Evolutionary conservation across 2,329 filamentous ascomycete species (phyloP), one percentile per base, ranked within the genome.

Genomic region (Corynespora cassiicola): DNA sequence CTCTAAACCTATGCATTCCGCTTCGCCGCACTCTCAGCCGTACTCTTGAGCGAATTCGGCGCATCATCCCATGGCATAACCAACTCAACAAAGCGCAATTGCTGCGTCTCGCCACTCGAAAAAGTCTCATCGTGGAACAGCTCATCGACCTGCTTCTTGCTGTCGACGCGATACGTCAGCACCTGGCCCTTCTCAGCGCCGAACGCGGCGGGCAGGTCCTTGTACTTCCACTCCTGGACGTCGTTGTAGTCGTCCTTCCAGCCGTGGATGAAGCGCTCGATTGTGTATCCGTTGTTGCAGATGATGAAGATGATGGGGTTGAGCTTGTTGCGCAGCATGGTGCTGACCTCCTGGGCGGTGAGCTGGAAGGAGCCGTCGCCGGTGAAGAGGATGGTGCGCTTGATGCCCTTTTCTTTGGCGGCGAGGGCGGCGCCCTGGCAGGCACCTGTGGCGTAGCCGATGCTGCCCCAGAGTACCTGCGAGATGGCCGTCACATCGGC

Each of bases 281-380:
- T 94, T 7, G 90, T 94, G 71, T 88, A 95, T 8, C 90, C 90
- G 25, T 91, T 82, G 65, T 95, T 95, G 76, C 87, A 90, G 52
- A 95, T 86, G 47, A 94, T 77, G 65, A 95, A 92, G 47, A 95
- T 84, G 58, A 90, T 92, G 14, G 88, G 81, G 46, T 85, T 84
- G 40, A 95, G 74, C 16, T 80, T 76, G 44, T 88, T 84, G 19
- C 85, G 80, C 49, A 95, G 81, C 79, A 95, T 92, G 8, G 89
- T 94, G 66, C 84, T 87, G 48, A 95, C 64, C 69, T 94, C 90
- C 65, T 95, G 90, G 0, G 81, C 85, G 0, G 89, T 95, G 41
- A 95, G 76, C 65, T 96, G 89, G 68, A 95, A 85, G 40, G 85
- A 89, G 18, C 90, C 90, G 57, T 96, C 90, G 16, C 90, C 90